phyloP scores from a whole-genome alignment of 805 yeast genomes.

The Teunomyces gatunensis region DNA sequence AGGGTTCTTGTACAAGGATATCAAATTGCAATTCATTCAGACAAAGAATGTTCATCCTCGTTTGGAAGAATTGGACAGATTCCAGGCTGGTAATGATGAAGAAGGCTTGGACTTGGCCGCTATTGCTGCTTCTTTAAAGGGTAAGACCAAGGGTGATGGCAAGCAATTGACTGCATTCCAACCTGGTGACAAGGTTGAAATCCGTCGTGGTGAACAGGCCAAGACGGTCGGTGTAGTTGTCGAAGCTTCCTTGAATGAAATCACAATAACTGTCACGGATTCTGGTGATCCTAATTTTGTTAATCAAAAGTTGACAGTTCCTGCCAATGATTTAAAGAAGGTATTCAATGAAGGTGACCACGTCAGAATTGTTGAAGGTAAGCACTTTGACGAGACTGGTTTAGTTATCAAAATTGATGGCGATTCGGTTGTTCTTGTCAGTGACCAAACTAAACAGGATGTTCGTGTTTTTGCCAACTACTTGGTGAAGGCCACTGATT shows the following conservation, averaged over 20 bases:
- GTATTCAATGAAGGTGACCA: conserved; percentile 91
- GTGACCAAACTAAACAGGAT: conserved; percentile 86
- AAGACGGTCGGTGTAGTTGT: conserved; percentile 81
- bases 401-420: conserved; percentile 78
- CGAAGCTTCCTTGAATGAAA: conserved; percentile 57
- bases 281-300: conserved; percentile 56
- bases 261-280: conserved; percentile 48
- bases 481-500: conserved; percentile 86
- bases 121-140: conserved; percentile 81
- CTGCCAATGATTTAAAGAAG: conserved; percentile 77
- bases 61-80: conserved; percentile 82
- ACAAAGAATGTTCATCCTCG: conserved; percentile 82
- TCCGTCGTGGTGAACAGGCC: conserved; percentile 89
- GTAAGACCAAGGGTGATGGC: conserved; percentile 30
- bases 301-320: conserved; percentile 71
- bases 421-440: conserved; percentile 84
- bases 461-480: conserved; percentile 91
- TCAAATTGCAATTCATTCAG: conserved; percentile 76
- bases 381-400: conserved; percentile 91
- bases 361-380: conserved; percentile 88
- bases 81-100: conserved; percentile 74
- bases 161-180: conserved; percentile 55
- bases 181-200: conserved; percentile 92
- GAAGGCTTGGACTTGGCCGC: conserved; percentile 81
- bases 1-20: conserved; percentile 85